These are phyloP conservation scores for Lipomyces oligophaga DNA, from an alignment of 805 yeast genomes.

Conservation along the genomic window DNA sequence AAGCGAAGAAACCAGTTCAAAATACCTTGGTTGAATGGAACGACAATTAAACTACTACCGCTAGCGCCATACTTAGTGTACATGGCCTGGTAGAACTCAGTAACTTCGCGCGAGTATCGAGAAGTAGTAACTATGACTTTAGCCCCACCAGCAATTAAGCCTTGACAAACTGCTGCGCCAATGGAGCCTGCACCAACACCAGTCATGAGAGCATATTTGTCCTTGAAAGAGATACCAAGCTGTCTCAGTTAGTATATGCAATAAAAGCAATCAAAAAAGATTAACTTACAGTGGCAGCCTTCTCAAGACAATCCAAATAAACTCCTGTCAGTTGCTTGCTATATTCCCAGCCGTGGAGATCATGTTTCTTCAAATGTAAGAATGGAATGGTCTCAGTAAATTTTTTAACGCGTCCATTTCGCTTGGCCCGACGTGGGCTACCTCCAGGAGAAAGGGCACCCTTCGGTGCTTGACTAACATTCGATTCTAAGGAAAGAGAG, in stretches of 20 bases:
- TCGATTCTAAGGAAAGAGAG: constrained; percentile 30
- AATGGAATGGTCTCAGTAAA: constrained; percentile 78
- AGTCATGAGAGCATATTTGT: constrained; percentile 84
- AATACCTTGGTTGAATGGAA: constrained; percentile 84
- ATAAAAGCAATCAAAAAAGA: not conserved
- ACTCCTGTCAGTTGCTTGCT: constrained; percentile 70
- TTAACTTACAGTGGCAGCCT: constrained; percentile 66
- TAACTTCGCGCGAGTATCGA: constrained; percentile 86
- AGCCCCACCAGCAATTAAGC: constrained; percentile 96
- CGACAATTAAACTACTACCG: constrained; percentile 89
- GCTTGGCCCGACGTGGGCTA: constrained; percentile 28
- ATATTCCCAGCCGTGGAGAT: constrained; percentile 76
- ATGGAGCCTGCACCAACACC: constrained; percentile 99
- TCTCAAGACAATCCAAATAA: constrained; percentile 86
- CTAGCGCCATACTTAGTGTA: constrained; percentile 90
- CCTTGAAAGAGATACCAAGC: constrained; percentile 82
- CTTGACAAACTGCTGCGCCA: constrained; percentile 95
- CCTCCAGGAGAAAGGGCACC: constrained; percentile 24
- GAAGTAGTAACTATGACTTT: constrained; percentile 95
- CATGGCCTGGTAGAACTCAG: constrained; percentile 91
- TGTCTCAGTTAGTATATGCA: not conserved
- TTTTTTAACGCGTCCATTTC: constrained; percentile 29
- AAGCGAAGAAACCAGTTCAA: not conserved
- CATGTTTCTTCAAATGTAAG: constrained; percentile 83
- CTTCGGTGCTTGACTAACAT: no score